phyloP scores from a whole-genome alignment of 139 green algal species.

The Closterium sp. region DNA sequence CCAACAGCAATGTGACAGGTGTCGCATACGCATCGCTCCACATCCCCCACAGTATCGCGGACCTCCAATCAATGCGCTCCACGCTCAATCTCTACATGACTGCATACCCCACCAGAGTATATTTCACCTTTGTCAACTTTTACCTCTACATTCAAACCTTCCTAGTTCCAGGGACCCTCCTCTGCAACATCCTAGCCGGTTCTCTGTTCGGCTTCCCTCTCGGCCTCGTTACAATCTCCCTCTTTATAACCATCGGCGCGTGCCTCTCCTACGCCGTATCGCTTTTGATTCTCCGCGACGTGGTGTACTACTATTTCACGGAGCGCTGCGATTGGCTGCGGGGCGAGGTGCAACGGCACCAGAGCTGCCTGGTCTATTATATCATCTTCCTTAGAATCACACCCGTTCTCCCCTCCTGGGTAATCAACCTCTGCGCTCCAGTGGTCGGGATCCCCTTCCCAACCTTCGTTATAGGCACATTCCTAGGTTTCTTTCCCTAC shows the following conservation, averaged over 20 bases:
- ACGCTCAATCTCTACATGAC: neutral
- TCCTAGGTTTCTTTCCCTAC: constrained; percentile 25
- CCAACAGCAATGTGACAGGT: neutral
- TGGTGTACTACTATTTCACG: constrained; percentile 61
- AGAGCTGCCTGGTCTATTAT: constrained; percentile 67
- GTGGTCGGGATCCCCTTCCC: constrained; percentile 68
- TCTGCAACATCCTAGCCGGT: constrained; percentile 67
- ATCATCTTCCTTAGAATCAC: constrained; percentile 77
- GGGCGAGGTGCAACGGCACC: constrained; percentile 57
- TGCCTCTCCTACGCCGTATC: constrained; percentile 45
- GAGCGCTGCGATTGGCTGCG: constrained; percentile 46
- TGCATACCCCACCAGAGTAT: neutral
- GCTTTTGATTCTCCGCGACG: constrained; percentile 53
- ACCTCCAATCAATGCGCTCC: neutral
- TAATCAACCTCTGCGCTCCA: constrained; percentile 76
- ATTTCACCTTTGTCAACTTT: constrained; percentile 18
- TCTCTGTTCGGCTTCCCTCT: constrained; percentile 62
- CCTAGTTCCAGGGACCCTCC: constrained; percentile 72
- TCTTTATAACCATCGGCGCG: constrained; percentile 7
- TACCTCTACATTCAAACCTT: constrained; percentile 76
- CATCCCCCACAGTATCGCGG: neutral
- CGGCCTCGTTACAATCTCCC: neutral
- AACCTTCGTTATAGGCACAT: constrained; percentile 44
- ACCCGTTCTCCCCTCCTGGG: constrained; percentile 74
- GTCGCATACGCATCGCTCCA: neutral